Base-by-base conservation (phyloP, 495 filamentous ascomycete species). In the Delitschia confertaspora region DNA sequence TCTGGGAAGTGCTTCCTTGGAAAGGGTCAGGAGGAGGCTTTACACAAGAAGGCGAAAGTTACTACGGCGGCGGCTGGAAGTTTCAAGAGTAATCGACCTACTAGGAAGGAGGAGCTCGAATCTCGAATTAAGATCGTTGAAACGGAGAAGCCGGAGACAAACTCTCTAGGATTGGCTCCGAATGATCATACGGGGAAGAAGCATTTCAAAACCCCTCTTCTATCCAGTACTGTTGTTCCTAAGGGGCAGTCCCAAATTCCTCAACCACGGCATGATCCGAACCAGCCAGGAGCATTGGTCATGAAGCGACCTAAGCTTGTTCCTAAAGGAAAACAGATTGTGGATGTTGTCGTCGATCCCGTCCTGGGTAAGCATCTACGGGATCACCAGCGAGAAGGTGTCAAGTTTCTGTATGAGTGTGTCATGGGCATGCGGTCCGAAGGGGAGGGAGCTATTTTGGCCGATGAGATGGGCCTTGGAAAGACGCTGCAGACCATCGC, bases 401-500 rank as follows among this genome's bases (percentile, higher is more conserved):
- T 88, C 11, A 68, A 74, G 46, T 89, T 89, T 52, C 61, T 89
- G 27, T 89, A 89, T 52, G 83, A 88, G 60, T 87, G 83, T 59
- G 78, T 89, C 0, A 89, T 89, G 83, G 83, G 83, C 8, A 74
- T 85, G 71, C 68, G 79, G 30, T 85, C 76, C 49, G 76, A 79
- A 48, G 82, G 83, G 0, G 74, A 81, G 56, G 83, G 83, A 8
- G 83, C 80, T 2, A 81, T 89, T 40, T 64, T 89, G 22, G 84
- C 84, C 3, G 83, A 89, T 55, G 84, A 88, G 49, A 88, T 88
- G 83, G 83, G 83, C 2, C 53, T 88, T 6, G 83, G 83, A 9
- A 88, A 88, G 55, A 87, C 84, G 3, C 56, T 88, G 26, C 83
- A 87, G 61, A 86, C 82, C 0, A 88, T 89, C 43, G 69, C 84